These are phyloP conservation scores for Colletotrichum musicola DNA, from an alignment of 2,329 filamentous ascomycete genomes.

Conservation along the genomic window DNA sequence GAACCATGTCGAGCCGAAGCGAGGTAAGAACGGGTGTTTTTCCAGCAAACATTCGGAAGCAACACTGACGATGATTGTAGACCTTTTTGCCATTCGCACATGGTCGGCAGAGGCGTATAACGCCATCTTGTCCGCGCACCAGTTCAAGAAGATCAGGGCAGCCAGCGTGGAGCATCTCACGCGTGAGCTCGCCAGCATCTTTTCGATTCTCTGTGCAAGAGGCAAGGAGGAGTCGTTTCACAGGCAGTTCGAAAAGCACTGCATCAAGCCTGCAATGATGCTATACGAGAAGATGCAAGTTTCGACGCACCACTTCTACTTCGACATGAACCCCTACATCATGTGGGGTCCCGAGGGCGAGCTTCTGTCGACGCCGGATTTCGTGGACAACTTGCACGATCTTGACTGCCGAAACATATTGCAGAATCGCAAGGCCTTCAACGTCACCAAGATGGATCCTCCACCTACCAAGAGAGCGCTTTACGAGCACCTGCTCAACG, in stretches of 20 bases:
- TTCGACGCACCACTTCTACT: constrained; percentile 54
- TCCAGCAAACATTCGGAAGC: background rate
- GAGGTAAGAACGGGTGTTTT: constrained; percentile 45
- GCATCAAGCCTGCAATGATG: constrained; percentile 51
- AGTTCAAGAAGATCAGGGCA: constrained; percentile 45
- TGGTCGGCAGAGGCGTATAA: constrained; percentile 55
- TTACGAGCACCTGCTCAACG: constrained; percentile 46
- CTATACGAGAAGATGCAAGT: constrained; percentile 55
- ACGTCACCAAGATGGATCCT: constrained; percentile 48
- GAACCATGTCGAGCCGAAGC: constrained; percentile 50
- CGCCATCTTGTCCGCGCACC: constrained; percentile 48
- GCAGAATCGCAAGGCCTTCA: constrained; percentile 52
- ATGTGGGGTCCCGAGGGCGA: constrained; percentile 42
- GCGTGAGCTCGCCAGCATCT: constrained; percentile 44
- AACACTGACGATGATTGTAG: constrained; percentile 38
- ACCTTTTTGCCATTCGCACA: constrained; percentile 51
- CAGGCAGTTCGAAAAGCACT: constrained; percentile 43
- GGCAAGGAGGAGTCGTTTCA: constrained; percentile 43
- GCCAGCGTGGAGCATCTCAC: constrained; percentile 45
- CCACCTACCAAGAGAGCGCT: constrained; percentile 48
- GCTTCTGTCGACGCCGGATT: constrained; percentile 46
- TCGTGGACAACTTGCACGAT: constrained; percentile 47
- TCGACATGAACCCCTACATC: constrained; percentile 50
- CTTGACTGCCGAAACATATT: constrained; percentile 53
- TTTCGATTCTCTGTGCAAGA: constrained; percentile 46